phyloP scores from a whole-genome alignment of 345 rosid species.

The Boechera retrofracta region DNA sequence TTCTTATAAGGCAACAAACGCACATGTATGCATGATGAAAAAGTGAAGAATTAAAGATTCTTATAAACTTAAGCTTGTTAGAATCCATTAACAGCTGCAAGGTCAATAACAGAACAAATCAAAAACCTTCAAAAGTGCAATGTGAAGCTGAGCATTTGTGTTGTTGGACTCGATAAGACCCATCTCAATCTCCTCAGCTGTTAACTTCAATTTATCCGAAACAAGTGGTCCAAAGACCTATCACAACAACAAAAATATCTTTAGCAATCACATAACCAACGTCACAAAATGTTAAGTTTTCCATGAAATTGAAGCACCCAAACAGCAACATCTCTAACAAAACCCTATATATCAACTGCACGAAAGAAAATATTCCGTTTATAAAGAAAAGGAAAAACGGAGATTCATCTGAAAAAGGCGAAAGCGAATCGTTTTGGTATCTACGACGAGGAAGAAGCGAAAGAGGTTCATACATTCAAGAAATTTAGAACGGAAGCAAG shows the following conservation, averaged over 20 bases:
- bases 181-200: constrained; percentile 76
- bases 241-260: constrained; percentile 22
- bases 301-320: not conserved
- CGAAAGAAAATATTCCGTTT: not conserved
- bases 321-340: not conserved
- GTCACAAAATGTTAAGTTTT: not conserved
- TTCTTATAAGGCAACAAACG: constrained; percentile 8
- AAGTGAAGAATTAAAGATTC: constrained; percentile 4
- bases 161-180: constrained; percentile 62
- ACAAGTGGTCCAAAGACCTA: constrained; percentile 79
- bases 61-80: constrained; percentile 9
- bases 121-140: constrained; percentile 67
- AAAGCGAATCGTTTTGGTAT: constrained; percentile 16
- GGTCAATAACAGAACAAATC: not conserved
- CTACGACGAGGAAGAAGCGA: not conserved
- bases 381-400: too few relatives aligned
- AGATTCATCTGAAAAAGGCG: constrained; percentile 9
- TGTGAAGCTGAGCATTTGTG: constrained; percentile 69
- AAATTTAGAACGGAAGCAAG: constrained; percentile 92
- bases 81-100: not conserved
- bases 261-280: constrained; percentile 4
- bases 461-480: constrained; percentile 53
- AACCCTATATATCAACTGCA: constrained; percentile 17
- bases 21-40: constrained; percentile 11
- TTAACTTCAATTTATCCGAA: constrained; percentile 58